Base-by-base conservation (phyloP, 2,329 filamentous ascomycete species). In the Sarocladium oryzae region DNA sequence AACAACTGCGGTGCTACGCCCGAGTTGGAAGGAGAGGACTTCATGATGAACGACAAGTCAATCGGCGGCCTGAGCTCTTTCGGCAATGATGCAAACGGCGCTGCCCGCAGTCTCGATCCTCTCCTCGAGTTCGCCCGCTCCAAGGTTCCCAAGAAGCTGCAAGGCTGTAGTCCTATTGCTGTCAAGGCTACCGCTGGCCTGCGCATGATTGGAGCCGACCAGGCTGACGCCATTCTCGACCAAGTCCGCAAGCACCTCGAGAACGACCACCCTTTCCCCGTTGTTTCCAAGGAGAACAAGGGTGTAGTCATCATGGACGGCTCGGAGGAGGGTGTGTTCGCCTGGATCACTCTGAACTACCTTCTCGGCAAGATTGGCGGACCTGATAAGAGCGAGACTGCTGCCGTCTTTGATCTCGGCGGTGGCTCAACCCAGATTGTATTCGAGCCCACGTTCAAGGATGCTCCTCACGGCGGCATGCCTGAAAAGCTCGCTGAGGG, bases 281-380 rank as follows among this genome's bases (percentile, higher is more conserved):
- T 99, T 37, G 87, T 99, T 52, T 86, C 88, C 11, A 79, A 84
- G 57, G 88, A 89, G 61, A 85, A 92, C 59, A 84, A 88, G 51
- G 93, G 95, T 52, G 89, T 99, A 24, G 82, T 90, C 56, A 95
- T 99, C 67, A 99, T 99, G 93, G 91, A 96, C 61, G 93, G 93
- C 56, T 90, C 88, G 49, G 88, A 96, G 63, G 93, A 99, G 73
- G 93, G 93, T 65, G 92, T 99, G 26, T 99, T 95, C 65, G 95
- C 93, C 50, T 99, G 93, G 93, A 95, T 99, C 67, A 99, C 93
- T 6, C 93, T 90, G 58, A 99, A 99, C 77, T 99, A 99, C 70
- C 85, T 99, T 36, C 82, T 99, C 21, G 92, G 92, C 63, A 97
- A 97, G 74, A 97, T 99, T 68, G 93, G 93, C 54, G 88, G 88